Base-by-base conservation (phyloP, 2,329 filamentous ascomycete genomes). In the Dothistroma pini region DNA sequence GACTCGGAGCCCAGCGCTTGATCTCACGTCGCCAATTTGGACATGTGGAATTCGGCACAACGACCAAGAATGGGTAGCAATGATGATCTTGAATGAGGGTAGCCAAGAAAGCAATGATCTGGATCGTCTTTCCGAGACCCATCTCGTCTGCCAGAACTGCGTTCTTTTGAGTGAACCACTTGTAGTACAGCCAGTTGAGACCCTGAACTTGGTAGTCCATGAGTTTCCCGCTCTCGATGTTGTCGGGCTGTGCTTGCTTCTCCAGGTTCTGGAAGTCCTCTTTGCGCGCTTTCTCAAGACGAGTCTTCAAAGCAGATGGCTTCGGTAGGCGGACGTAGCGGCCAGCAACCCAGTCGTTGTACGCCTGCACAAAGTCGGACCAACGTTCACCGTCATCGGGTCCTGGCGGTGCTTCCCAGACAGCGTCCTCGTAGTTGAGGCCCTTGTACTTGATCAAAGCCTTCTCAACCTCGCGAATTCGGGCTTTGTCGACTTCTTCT, bases 21-120 rank as follows among this genome's bases (percentile, higher is more conserved):
- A 97, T 91, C 73, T 99, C 95, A 54, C 93, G 87, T 6, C 93
- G 89, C 93, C 95, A 99, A 73, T 99, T 99, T n/a, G 92, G 86
- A 74, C 92, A 96, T 0, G 95, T 99, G 0, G 93, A 88, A 72
- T 97, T 97, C 0, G 95, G 95, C 0, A 96, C 93, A 1, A 97
- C 91, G 2, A 97, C 83, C 16, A 99, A 81, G 72, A 97, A 97
- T 0, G 95, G 95, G 84, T 90, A 97, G 75, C 91, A 95, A 71
- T 84, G 80, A 70, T 85, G 82, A 35, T 81, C 78, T 64, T 78
- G 76, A 4, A 81, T 74, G 41, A 97, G 77, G 0, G 88, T 87
- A 1, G 90, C 86, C 62, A 97, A 83, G 64, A 96, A 84, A 2
- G 88, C 86, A 62, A 97, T 89, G 56, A 97, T 87, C 73, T 99